These are phyloP conservation scores for Candida hispaniensis DNA, from an alignment of 805 yeast genomes.

Conservation along the genomic window DNA sequence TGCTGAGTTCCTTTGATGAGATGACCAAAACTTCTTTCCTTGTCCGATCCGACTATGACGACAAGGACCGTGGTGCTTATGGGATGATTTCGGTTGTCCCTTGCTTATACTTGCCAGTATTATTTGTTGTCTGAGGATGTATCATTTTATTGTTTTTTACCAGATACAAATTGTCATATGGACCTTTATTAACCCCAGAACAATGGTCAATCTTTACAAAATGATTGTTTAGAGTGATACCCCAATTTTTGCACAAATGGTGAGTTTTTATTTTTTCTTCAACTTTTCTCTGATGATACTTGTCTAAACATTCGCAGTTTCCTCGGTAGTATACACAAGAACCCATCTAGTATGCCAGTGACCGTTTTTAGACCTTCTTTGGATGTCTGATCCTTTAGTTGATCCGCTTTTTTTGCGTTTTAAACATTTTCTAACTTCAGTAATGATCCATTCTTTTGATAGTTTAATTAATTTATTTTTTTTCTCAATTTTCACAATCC, in stretches of 20 bases:
- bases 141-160: background rate
- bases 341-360: constrained; percentile 34
- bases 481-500: constrained; percentile 1
- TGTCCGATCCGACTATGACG: constrained; percentile 34
- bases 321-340: constrained; percentile 35
- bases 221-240: too few relatives aligned
- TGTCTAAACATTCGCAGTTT: constrained; percentile 34
- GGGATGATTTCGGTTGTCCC: constrained; percentile 15
- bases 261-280: constrained; percentile 17
- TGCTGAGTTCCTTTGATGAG: too few relatives aligned
- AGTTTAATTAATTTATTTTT: constrained; percentile 3
- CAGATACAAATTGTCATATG: background rate
- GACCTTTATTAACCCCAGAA: constrained; percentile 16
- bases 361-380: constrained; percentile 34
- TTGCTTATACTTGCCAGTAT: constrained; percentile 36
- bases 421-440: constrained; percentile 2
- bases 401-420: too few relatives aligned
- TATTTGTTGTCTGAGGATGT: constrained; percentile 24
- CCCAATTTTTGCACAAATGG: constrained; percentile 13
- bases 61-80: constrained; percentile 26
- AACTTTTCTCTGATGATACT: constrained; percentile 12
- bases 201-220: too few relatives aligned
- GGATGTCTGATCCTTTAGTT: constrained; percentile 32
- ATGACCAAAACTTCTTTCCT: constrained; percentile 30
- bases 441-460: constrained; percentile 3